Percentiles rank a stretch among this genome's conserved stretches.
phyloP scores from a whole-genome alignment of 371 early-diverging fungal species.

The Rhizopus arrhizus region DNA sequence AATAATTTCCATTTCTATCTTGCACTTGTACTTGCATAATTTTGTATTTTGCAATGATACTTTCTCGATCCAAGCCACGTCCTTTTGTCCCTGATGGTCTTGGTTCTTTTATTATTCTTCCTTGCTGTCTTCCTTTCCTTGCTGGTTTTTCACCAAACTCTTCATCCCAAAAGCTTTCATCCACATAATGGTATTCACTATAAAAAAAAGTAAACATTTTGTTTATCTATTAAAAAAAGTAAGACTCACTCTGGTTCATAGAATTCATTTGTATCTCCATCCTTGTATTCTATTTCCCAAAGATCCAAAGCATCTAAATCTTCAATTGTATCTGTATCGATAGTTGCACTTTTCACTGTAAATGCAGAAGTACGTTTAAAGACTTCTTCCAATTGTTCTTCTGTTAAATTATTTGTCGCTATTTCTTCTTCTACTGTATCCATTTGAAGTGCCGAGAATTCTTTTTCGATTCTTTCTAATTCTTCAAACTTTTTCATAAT shows the following conservation, averaged over 20 bases:
- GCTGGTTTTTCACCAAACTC: conserved; percentile 62
- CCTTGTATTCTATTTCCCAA: conserved; percentile 75
- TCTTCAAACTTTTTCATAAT: conserved; percentile 97
- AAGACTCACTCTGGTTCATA: conserved; percentile 78
- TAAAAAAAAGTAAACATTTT: background rate
- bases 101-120: conserved; percentile 34
- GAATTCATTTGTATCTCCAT: conserved; percentile 67
- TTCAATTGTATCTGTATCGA: conserved; percentile 59
- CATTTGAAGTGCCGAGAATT: conserved; percentile 57
- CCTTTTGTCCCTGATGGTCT: conserved; percentile 35
- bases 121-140: conserved; percentile 34
- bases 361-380: conserved; percentile 88
- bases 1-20: conserved; percentile 79
- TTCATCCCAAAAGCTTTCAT: conserved; percentile 84
- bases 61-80: conserved; percentile 58
- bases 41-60: conserved; percentile 77
- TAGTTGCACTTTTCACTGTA: conserved; percentile 77
- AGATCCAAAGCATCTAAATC: conserved; percentile 76
- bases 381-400: conserved; percentile 85
- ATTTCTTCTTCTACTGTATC: conserved; percentile 7
- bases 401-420: conserved; percentile 51
- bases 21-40: conserved; percentile 83
- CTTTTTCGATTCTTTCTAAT: conserved; percentile 83
- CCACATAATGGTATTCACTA: conserved; percentile 79
- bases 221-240: conserved; percentile 5